Conservation (phyloP, 1,284 basidiomycete species). For the Marasmius fiardii region DNA sequence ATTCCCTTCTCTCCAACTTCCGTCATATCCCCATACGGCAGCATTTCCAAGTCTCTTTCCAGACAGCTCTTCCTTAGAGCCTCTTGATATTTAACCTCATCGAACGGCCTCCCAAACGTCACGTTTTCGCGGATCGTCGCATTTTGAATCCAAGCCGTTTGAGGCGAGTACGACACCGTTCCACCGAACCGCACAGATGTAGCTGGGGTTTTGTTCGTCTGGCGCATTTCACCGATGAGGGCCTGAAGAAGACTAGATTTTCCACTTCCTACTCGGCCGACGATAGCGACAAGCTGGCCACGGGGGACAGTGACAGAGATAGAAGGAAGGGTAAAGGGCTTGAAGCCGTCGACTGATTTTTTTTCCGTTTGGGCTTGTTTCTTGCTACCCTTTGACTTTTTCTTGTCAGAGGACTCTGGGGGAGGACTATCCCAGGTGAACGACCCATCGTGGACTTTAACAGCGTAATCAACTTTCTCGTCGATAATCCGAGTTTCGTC, state of each 20-base stretch:
- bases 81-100: slow-evolving; percentile 76
- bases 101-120: slow-evolving; percentile 79
- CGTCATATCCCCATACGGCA: slow-evolving; percentile 81
- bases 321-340: slow-evolving; percentile 55
- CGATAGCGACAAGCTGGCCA: slow-evolving; percentile 77
- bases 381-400: slow-evolving; percentile 24
- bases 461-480: slow-evolving; percentile 52
- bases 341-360: slow-evolving; percentile 16
- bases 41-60: slow-evolving; percentile 75
- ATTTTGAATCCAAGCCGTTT: slow-evolving; percentile 87
- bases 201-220: slow-evolving; percentile 43
- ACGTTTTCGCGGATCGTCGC: slow-evolving; percentile 80
- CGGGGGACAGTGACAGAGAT: slow-evolving; percentile 65
- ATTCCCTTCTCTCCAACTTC: slow-evolving; percentile 94
- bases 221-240: slow-evolving; percentile 79
- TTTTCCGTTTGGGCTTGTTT: slow-evolving; percentile 16
- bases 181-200: slow-evolving; percentile 61
- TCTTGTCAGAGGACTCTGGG: slow-evolving; percentile 39
- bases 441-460: slow-evolving; percentile 63
- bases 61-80: slow-evolving; percentile 75
- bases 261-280: slow-evolving; percentile 64
- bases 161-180: slow-evolving; percentile 75
- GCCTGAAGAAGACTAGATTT: slow-evolving; percentile 77
- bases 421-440: slow-evolving; percentile 87
- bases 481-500: slow-evolving; percentile 51